Conservation (phyloP, 257 asterid genomes). For the Nicotiana sylvestris region DNA sequence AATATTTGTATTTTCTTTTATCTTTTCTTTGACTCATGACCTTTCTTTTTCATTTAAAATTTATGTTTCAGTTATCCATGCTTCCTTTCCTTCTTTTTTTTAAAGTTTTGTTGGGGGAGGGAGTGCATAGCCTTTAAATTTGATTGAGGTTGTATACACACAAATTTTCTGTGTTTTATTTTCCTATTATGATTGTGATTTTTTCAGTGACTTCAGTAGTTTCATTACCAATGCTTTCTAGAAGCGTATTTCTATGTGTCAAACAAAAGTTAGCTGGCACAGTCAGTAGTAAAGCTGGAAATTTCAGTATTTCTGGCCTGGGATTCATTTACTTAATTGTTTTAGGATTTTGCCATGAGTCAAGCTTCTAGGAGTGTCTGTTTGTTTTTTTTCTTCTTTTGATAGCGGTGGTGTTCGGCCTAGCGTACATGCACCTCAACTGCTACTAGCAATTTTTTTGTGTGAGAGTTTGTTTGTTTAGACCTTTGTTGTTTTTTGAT, state of each 20-base stretch:
- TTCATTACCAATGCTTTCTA: too few relatives aligned
- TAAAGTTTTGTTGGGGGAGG: not conserved
- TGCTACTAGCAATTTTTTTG: too few relatives aligned
- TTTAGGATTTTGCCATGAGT: not conserved
- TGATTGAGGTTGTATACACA: not conserved
- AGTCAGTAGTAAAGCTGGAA: not conserved
- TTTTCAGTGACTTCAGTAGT: not conserved
- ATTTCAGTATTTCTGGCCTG: not conserved
- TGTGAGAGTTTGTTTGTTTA: not conserved
- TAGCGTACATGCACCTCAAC: too few relatives aligned
- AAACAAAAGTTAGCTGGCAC: too few relatives aligned
- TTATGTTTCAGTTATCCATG: not conserved
- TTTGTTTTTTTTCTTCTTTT: not conserved
- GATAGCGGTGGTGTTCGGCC: not conserved
- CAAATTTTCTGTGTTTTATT: too few relatives aligned
- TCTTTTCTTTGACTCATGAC: not conserved
- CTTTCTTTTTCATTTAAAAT: not conserved
- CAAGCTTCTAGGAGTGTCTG: not conserved
- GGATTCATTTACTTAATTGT: not conserved
- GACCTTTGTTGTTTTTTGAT: slow-evolving; percentile 1
- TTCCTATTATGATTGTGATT: not conserved
- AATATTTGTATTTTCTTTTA: not conserved
- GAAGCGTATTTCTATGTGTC: too few relatives aligned
- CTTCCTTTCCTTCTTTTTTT: too few relatives aligned
- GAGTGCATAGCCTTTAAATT: not conserved